phyloP scores from a whole-genome alignment of 176 grass and related monocot genomes.

The Phragmites australis region DNA sequence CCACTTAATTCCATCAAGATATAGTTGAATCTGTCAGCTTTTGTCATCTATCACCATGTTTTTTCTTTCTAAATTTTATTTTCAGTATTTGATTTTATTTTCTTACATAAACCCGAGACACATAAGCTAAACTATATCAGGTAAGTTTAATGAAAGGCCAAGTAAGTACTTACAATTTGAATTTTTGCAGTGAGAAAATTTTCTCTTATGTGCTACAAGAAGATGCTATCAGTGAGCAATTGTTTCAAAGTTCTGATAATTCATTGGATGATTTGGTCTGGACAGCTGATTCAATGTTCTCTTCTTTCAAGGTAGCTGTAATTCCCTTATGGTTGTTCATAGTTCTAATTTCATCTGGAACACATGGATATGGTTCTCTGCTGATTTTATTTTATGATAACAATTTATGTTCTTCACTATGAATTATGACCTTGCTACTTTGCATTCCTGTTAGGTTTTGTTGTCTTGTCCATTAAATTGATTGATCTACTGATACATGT shows the following conservation, averaged over 20 bases:
- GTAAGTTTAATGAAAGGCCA: constrained; percentile 7
- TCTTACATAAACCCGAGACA: constrained; percentile 3
- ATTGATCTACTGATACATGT: not conserved
- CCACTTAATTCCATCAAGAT: not conserved
- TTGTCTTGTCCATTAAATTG: constrained; percentile 6
- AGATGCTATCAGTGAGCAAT: constrained; percentile 79
- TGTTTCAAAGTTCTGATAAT: constrained; percentile 94
- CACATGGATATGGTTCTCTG: constrained; percentile 15
- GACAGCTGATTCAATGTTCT: constrained; percentile 75
- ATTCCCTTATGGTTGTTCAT: constrained; percentile 22
- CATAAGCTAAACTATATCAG: not conserved
- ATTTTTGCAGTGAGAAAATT: constrained; percentile 53
- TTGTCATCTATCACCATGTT: not conserved
- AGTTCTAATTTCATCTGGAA: constrained; percentile 2
- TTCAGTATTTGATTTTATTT: not conserved
- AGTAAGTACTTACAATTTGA: constrained; percentile 23
- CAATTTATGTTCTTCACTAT: constrained; percentile 17
- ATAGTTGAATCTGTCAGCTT: not conserved
- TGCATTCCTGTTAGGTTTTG: not conserved
- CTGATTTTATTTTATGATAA: constrained; percentile 23
- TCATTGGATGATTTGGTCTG: constrained; percentile 84
- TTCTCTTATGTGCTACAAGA: constrained; percentile 85
- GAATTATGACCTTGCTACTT: constrained; percentile 16
- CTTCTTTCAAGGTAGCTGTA: constrained; percentile 70
- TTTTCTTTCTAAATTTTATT: not conserved